phyloP scores from a whole-genome alignment of 2,329 filamentous ascomycete species.

The Fusarium camptoceras region DNA sequence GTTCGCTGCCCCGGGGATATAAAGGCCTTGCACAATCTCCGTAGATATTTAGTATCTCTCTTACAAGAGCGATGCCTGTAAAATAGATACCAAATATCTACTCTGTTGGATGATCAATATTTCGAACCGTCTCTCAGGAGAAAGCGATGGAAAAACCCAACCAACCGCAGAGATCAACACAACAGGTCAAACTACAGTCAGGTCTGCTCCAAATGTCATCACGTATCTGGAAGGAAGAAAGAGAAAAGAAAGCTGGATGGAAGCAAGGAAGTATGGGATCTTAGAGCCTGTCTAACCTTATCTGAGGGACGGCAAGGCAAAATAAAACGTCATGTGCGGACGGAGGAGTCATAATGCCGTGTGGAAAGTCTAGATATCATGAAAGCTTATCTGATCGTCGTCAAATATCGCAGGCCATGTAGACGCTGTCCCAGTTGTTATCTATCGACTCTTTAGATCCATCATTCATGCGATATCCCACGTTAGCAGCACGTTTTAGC shows the following conservation, averaged over 20 bases:
- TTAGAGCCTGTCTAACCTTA: no score
- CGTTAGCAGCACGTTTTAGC: slow-evolving; percentile 48
- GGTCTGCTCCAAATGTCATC: slow-evolving; percentile 54
- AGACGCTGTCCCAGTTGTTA: slow-evolving; percentile 48
- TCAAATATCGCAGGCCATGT: slow-evolving; percentile 55
- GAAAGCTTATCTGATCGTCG: no score
- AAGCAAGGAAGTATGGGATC: no score
- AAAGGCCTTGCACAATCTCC: slow-evolving; percentile 48
- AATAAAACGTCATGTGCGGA: no score
- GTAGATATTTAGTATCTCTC: no score
- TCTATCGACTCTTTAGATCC: slow-evolving; percentile 53
- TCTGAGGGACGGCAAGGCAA: no score
- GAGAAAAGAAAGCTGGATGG: no score
- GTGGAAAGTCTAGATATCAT: no score
- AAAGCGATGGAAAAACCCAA: slow-evolving; percentile 25
- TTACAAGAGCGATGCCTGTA: no score
- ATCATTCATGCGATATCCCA: slow-evolving; percentile 53
- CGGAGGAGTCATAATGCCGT: no score
- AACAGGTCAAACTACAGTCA: slow-evolving; percentile 53
- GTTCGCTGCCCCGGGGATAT: not conserved
- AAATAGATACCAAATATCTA: slow-evolving; percentile 52
- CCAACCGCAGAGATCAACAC: slow-evolving; percentile 48
- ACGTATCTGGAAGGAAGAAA: no score
- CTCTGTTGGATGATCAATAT: slow-evolving; percentile 56
- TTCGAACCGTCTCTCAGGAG: slow-evolving; percentile 53